A percentile compares a stretch with the other conserved stretches of the same genome.
Conservation (phyloP, 164 flowering plant species). For the Malania oleifera region DNA sequence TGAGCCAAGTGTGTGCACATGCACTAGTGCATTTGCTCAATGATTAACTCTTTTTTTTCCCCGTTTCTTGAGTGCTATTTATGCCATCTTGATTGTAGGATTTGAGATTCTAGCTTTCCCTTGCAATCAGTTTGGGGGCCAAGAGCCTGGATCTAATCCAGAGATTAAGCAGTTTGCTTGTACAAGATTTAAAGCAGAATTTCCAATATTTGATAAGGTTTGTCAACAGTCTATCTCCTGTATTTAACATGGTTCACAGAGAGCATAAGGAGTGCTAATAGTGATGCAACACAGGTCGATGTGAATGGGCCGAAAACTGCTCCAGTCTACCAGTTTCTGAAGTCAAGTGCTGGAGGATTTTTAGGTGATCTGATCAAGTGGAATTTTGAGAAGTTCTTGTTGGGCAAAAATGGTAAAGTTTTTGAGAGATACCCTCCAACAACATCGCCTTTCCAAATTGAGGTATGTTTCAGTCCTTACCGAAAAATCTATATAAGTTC, state of each 20-base stretch:
- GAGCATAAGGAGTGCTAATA: background rate
- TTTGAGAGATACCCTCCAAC: constrained; percentile 1
- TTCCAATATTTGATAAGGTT: constrained; percentile 95
- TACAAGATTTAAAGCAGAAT: constrained; percentile 84
- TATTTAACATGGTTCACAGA: background rate
- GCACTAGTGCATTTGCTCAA: background rate
- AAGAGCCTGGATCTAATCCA: constrained; percentile 87
- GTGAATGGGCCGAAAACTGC: background rate
- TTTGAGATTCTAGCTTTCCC: constrained; percentile 93
- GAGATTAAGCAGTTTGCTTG: constrained; percentile 89
- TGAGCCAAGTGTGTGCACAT: background rate
- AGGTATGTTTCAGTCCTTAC: background rate
- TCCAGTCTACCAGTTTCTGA: constrained; percentile 1
- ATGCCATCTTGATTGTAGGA: constrained; percentile 35
- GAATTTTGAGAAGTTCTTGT: constrained; percentile 4
- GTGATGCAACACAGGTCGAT: background rate
- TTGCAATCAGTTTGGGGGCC: constrained; percentile 90
- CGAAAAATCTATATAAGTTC: background rate
- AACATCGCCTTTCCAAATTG: background rate
- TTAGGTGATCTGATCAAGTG: background rate
- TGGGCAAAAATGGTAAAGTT: constrained; percentile 4
- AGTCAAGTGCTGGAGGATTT: background rate
- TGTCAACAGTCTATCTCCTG: background rate
- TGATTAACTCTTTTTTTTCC: background rate
- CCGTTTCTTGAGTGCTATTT: background rate